These are phyloP conservation scores for Tulasnella sp. DNA, from an alignment of 768 basidiomycete genomes.

Conservation along the genomic window DNA sequence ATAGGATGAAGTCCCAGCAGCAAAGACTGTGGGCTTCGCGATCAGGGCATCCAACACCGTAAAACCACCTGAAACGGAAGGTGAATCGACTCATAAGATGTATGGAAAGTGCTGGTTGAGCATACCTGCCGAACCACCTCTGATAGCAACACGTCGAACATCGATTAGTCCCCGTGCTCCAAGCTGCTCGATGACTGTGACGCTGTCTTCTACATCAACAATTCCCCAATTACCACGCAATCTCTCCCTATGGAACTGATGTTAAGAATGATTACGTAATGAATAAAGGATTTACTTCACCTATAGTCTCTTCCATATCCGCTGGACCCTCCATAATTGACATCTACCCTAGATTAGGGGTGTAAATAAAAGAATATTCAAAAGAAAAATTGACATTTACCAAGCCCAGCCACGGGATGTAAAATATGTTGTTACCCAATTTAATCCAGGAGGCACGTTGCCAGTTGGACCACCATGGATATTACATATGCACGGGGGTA, in stretches of 20 bases:
- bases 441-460: slow-evolving; percentile 34
- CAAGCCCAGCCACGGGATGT: slow-evolving; percentile 64
- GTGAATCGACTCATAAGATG: not conserved
- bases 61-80: slow-evolving; percentile 40
- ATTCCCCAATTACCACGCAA: slow-evolving; percentile 60
- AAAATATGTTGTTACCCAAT: slow-evolving; percentile 47
- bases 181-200: slow-evolving; percentile 40
- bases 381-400: too few species aligned
- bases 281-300: slow-evolving; percentile 19
- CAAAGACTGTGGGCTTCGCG: slow-evolving; percentile 35
- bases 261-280: not conserved
- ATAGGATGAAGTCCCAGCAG: slow-evolving; percentile 51
- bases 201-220: slow-evolving; percentile 56
- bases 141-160: slow-evolving; percentile 47
- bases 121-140: slow-evolving; percentile 47
- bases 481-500: slow-evolving; percentile 52
- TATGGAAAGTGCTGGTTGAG: not conserved
- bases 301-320: slow-evolving; percentile 61
- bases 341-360: slow-evolving; percentile 64
- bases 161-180: slow-evolving; percentile 46
- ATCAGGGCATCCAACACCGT: slow-evolving; percentile 43
- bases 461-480: slow-evolving; percentile 65
- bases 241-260: slow-evolving; percentile 32
- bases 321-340: slow-evolving; percentile 65
- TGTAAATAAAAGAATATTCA: too few species aligned